A percentile compares a stretch with the other conserved stretches of the same genome.
Conservation (phyloP, 352 stramenopile species). For the Phytopythium vexans region DNA sequence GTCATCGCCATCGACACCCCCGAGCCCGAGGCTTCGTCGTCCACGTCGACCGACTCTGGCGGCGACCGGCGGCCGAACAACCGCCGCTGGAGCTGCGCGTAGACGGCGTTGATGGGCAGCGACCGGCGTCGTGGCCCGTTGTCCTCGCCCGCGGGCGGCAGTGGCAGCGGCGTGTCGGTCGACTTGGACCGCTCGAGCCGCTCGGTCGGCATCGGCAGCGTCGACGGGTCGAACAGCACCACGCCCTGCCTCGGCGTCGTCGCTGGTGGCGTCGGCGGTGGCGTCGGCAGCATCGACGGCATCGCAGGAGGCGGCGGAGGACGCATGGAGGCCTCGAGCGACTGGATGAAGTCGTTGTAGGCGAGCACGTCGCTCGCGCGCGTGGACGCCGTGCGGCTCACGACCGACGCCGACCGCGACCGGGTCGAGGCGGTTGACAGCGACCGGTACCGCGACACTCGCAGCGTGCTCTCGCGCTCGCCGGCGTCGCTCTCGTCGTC, state of each 20-base stretch:
- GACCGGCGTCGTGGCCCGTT: constrained; percentile 31
- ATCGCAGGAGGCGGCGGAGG: neutral
- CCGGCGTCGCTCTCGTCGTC: neutral
- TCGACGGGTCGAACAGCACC: constrained; percentile 47
- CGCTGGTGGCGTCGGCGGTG: constrained; percentile 5
- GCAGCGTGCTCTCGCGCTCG: neutral
- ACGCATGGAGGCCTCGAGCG: constrained; percentile 40
- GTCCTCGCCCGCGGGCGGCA: constrained; percentile 17
- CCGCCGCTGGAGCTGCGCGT: constrained; percentile 20
- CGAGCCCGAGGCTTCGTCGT: constrained; percentile 1
- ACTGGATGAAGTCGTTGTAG: constrained; percentile 66
- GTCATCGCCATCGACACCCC: neutral
- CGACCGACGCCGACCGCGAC: constrained; percentile 18
- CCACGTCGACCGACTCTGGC: constrained; percentile 1
- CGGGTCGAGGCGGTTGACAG: constrained; percentile 21
- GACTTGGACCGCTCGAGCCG: too few species aligned
- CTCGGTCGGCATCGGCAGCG: constrained; percentile 10
- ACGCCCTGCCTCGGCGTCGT: constrained; percentile 22
- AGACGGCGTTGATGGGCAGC: constrained; percentile 42
- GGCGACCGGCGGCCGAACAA: neutral
- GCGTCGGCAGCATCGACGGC: neutral
- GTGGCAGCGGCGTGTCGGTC: constrained; percentile 4
- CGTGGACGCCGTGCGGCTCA: constrained; percentile 45
- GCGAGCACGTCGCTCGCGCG: constrained; percentile 53
- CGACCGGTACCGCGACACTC: constrained; percentile 1